Evolutionary conservation across 352 stramenopile genomes (phyloP).

Genomic region (Saprolegnia parasitica): DNA sequence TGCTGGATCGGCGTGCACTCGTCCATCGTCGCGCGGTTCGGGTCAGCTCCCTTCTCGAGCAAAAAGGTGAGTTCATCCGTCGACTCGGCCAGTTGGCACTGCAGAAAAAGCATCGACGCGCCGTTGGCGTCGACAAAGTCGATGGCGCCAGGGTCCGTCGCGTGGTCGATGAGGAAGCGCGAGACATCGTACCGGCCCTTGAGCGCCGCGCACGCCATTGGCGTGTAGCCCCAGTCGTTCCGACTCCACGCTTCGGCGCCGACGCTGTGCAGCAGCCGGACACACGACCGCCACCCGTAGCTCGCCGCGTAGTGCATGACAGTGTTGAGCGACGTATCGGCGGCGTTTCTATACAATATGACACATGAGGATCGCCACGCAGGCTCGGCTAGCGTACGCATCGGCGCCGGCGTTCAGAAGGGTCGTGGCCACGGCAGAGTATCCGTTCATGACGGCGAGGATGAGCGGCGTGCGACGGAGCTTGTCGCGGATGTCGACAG

Average conservation of each 20-base stretch:
- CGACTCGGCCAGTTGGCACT: conserved; percentile 65
- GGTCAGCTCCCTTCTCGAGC: conserved; percentile 59
- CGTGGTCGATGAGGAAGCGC: conserved; percentile 60
- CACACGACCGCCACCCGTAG: conserved; percentile 66
- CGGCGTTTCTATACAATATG: conserved; percentile 41
- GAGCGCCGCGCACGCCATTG: conserved; percentile 59
- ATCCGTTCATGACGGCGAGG: conserved; percentile 68
- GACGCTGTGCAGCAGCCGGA: conserved; percentile 49
- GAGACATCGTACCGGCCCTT: conserved; percentile 54
- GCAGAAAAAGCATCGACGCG: conserved; percentile 76
- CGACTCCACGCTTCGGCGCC: conserved; percentile 61
- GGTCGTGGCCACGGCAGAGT: conserved; percentile 43
- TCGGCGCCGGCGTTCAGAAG: conserved; percentile 69
- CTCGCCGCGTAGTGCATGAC: conserved; percentile 68
- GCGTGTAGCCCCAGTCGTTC: conserved; percentile 73
- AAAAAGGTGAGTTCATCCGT: conserved; percentile 62
- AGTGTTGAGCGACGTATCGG: conserved; percentile 71
- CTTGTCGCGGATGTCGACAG: conserved; percentile 62
- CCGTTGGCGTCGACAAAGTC: conserved; percentile 70
- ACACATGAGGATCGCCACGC: not conserved
- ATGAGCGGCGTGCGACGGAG: conserved; percentile 76
- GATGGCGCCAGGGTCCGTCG: conserved; percentile 51
- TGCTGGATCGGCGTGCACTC: conserved; percentile 56
- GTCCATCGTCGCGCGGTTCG: conserved; percentile 60
- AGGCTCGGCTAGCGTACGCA: conserved; percentile 29